phyloP scores from a whole-genome alignment of 441 rosid genomes.

The Pelargonium fulgidum region DNA sequence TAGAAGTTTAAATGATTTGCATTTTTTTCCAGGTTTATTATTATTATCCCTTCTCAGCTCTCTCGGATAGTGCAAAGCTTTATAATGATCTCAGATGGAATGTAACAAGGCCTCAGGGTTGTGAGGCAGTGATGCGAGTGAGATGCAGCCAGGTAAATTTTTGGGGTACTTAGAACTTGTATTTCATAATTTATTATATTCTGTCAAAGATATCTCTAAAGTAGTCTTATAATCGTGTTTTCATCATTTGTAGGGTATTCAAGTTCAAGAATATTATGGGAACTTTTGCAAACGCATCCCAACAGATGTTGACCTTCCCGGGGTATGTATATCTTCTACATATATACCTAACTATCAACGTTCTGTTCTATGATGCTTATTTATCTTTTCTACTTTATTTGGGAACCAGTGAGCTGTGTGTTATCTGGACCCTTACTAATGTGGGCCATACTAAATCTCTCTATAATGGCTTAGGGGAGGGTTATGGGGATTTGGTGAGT shows the following conservation, averaged over 20 bases:
- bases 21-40: slow-evolving; percentile 62
- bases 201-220: slow-evolving; percentile 7
- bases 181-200: neutral
- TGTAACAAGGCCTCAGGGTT: slow-evolving; percentile 94
- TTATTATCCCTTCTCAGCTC: slow-evolving; percentile 86
- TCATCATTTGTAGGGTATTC: slow-evolving; percentile 66
- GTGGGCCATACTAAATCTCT: neutral
- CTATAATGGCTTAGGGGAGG: neutral
- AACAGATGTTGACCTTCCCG: slow-evolving; percentile 73
- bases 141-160: slow-evolving; percentile 86
- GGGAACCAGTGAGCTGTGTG: neutral
- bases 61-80: slow-evolving; percentile 90
- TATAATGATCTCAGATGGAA: slow-evolving; percentile 99
- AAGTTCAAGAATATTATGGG: slow-evolving; percentile 93
- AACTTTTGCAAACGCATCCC: slow-evolving; percentile 98
- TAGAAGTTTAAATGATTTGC: slow-evolving; percentile 16
- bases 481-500: neutral
- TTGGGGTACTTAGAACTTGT: neutral
- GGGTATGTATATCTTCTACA: slow-evolving; percentile 39
- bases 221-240: slow-evolving; percentile 19
- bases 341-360: slow-evolving; percentile 10
- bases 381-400: neutral
- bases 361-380: neutral
- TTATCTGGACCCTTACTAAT: slow-evolving; percentile 1
- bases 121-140: slow-evolving; percentile 99